Evolutionary conservation across 148 eudicot genomes (phyloP), one percentile per base, ranked within the genome.

Genomic region (Rhododendron vialii): DNA sequence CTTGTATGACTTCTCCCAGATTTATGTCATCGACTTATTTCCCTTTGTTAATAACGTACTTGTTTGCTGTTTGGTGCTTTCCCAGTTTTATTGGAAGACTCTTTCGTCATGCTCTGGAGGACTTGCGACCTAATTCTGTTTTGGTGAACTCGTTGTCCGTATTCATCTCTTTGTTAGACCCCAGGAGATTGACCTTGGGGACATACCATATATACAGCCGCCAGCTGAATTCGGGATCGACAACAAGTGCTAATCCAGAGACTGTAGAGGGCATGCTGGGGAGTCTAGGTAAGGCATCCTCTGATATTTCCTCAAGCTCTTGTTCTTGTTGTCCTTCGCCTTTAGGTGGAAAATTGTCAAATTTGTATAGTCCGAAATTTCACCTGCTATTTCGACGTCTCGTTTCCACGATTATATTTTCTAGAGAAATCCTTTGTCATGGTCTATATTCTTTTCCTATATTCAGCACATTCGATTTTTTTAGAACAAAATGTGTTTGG

Each of bases 81-180:
- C 67, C 78, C 93, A 97, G 99, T 90, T 95, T 97, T 82, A 89
- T 95, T 57, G 99, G 91, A 88, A 93, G 96, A 84, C 90, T 97
- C 69, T 95, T 95, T 85, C 91, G 89, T 82, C 96, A 94, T 89
- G 99, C 98, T 87, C 86, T 97, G 90, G 98, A 97, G 88, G 95
- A 93, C 71, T 94, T 95, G 20, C 94, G 98, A 35, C 98, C 99
- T 45, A 92, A 91, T 84, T 97, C 99, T 88, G 99, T 95, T 84
- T 91, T 95, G 91, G 96, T 97, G 79, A 91, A 94, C 86, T 92
- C 94, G 30, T 93, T 97, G 89, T 90, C 96, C 79, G 95, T 97
- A 33, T 97, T 98, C 90, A 95, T 97, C 89, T 97, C 96, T 73
- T 92, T 97, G 91, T 93, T 97, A 88, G 99, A 97, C 85, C 98